A percentile compares a stretch with the other conserved stretches of the same genome.
phyloP scores from a whole-genome alignment of 192 early-diverging fungal species.

The Coemansia sp. region DNA sequence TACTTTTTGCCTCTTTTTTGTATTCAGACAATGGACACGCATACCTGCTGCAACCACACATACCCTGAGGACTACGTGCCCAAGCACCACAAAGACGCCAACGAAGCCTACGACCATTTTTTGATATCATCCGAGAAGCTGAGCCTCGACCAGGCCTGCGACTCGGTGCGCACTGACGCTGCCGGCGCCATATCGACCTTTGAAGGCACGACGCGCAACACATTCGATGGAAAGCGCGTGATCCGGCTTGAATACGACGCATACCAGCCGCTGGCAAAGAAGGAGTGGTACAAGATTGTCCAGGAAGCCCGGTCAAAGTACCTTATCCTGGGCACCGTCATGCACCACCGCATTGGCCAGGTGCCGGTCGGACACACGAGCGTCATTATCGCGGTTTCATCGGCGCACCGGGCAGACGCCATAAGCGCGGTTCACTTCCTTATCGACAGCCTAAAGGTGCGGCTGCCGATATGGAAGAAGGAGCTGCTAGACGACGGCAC shows the following conservation, averaged over 20 bases:
- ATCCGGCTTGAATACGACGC: conserved; percentile 77
- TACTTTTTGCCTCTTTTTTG: neutral
- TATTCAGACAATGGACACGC: conserved; percentile 4
- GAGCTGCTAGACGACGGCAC: conserved; percentile 82
- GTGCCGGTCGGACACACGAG: conserved; percentile 78
- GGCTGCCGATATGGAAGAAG: conserved; percentile 92
- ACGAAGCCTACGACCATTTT: conserved; percentile 37
- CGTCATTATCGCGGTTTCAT: conserved; percentile 76
- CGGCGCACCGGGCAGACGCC: conserved; percentile 74
- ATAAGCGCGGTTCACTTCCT: conserved; percentile 74
- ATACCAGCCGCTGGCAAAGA: conserved; percentile 82
- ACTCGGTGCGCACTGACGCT: conserved; percentile 60
- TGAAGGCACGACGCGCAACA: conserved; percentile 80
- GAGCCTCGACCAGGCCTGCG: conserved; percentile 56
- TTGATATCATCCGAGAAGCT: conserved; percentile 57
- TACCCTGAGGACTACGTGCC: conserved; percentile 31
- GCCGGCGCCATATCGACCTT: conserved; percentile 90
- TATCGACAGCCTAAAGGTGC: conserved; percentile 84
- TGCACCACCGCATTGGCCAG: conserved; percentile 76
- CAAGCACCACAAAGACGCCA: conserved; percentile 19
- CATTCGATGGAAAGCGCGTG: conserved; percentile 79
- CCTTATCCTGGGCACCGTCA: conserved; percentile 61
- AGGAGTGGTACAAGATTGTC: conserved; percentile 62
- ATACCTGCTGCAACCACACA: conserved; percentile 36
- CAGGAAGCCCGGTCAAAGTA: conserved; percentile 61